Evolutionary conservation across 176 grass and related monocot genomes (phyloP).

Genomic region (Musa itinerans): DNA sequence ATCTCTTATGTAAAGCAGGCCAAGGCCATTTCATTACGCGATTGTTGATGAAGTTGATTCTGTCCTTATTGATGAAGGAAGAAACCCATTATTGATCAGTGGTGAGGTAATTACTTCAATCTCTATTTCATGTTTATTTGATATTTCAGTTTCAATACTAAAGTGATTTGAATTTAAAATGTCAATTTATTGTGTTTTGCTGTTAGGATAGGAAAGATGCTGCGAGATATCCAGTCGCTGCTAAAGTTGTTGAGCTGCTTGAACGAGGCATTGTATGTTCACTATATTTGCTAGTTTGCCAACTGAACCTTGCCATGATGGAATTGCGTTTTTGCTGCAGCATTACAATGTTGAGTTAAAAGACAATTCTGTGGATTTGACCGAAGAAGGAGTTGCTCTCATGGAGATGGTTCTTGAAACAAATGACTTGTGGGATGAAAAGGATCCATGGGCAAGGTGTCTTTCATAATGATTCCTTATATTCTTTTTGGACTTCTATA

Average conservation of each 20-base stretch:
- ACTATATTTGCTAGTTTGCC: slow-evolving; percentile 8
- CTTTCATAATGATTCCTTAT: slow-evolving; percentile 21
- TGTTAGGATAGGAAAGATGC: slow-evolving; percentile 79
- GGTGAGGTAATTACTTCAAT: slow-evolving; percentile 59
- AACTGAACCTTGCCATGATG: background rate
- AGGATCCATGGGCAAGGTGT: slow-evolving; percentile 93
- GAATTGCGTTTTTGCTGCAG: slow-evolving; percentile 41
- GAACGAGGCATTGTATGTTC: slow-evolving; percentile 64
- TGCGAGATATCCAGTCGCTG: slow-evolving; percentile 70
- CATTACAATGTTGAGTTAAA: slow-evolving; percentile 92
- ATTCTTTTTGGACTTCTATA: slow-evolving; percentile 1
- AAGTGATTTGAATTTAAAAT: background rate
- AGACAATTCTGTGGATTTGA: slow-evolving; percentile 75
- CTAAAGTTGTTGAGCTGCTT: slow-evolving; percentile 82
- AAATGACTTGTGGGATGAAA: slow-evolving; percentile 92
- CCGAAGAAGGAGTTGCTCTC: slow-evolving; percentile 79
- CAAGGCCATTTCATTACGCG: slow-evolving; percentile 84
- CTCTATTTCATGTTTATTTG: background rate
- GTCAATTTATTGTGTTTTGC: slow-evolving; percentile 17
- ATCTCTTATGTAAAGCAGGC: slow-evolving; percentile 29
- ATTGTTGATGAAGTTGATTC: slow-evolving; percentile 98
- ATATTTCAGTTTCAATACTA: background rate
- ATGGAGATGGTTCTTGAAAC: slow-evolving; percentile 82
- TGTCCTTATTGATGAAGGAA: slow-evolving; percentile 92
- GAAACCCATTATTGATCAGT: slow-evolving; percentile 91